Evolutionary conservation across 768 basidiomycete genomes (phyloP), one percentile per base, ranked within the genome.

Genomic region (Trametes punicea): DNA sequence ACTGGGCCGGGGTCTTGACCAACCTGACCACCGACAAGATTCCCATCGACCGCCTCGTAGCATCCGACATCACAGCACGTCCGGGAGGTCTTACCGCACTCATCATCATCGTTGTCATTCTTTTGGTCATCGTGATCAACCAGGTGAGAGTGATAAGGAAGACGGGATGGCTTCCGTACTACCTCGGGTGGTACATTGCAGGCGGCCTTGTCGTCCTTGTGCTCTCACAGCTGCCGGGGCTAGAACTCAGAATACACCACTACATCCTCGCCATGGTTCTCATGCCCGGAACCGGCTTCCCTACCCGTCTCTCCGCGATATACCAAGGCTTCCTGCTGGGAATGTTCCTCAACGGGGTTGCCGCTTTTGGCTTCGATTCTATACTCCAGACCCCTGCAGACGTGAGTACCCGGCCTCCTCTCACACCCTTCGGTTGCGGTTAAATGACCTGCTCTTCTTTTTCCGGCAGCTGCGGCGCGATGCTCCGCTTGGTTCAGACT

Each of bases 301-400:
- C 90, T 1, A 93, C 91, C 26, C 79, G 90, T 38, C 74, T 85
- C 27, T 90, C 86, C 8, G 88, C 87, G 0, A 77, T 93, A 45
- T 87, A 87, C 66, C 90, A 93, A 70, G 90, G 86, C 1, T 84
- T 93, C 66, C 73, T 93, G 13, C 75, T 93, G 29, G 92, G 93
- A 2, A 77, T 93, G 70, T 93, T 93, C 70, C 69, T 90, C 52
- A 88, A 91, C 63, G 91, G 85, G 2, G 83, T 79, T 18, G 89
- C 85, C 2, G 87, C 86, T 6, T 95, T 85, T 70, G 90, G 88
- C 1, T 85, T 90, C 62, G 89, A 80, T 60, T 83, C 88, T 1
- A 88, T 94, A 39, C 67, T 95, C 45, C 83, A 95, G 69, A 93
- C 90, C 2, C 71, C 79, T 5, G 81, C 72, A 23, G 84, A 85